Conservation (phyloP, 2,329 filamentous ascomycete genomes). For the Lasiodiplodia sp. region DNA sequence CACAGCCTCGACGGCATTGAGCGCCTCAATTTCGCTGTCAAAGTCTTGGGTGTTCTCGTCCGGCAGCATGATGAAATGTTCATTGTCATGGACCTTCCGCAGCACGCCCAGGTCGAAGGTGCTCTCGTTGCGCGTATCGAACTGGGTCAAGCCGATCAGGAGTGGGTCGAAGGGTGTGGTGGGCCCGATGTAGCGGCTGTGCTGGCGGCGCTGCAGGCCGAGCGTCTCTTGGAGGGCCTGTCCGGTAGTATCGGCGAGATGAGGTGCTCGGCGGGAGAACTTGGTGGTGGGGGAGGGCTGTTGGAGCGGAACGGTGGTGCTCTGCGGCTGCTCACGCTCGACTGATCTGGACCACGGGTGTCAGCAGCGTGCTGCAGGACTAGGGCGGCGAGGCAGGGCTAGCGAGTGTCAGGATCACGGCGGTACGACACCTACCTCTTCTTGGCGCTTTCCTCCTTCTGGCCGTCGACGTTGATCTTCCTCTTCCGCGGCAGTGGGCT, state of each 20-base stretch:
- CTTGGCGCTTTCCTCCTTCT: conserved; percentile 68
- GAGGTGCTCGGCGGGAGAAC: conserved; percentile 34
- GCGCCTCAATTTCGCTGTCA: conserved; percentile 72
- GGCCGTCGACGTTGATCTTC: conserved; percentile 72
- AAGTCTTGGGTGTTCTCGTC: conserved; percentile 76
- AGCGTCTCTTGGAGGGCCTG: conserved; percentile 58
- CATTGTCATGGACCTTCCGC: conserved; percentile 76
- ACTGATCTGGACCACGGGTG: conserved; percentile 41
- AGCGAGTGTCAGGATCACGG: conserved; percentile 40
- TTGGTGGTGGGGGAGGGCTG: conserved; percentile 35
- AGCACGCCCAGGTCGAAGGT: conserved; percentile 69
- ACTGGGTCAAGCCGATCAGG: conserved; percentile 80
- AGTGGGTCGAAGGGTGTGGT: conserved; percentile 85
- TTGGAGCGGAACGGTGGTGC: conserved; percentile 34
- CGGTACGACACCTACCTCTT: conserved; percentile 64
- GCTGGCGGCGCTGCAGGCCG: conserved; percentile 78
- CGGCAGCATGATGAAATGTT: conserved; percentile 82
- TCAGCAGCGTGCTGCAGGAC: conserved; percentile 17
- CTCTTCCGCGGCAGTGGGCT: conserved; percentile 81
- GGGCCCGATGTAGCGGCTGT: conserved; percentile 82
- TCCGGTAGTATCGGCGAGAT: conserved; percentile 42
- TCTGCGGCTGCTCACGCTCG: conserved; percentile 41
- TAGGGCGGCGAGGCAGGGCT: neutral
- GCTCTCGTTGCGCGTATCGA: conserved; percentile 83
- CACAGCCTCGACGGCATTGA: conserved; percentile 76